Base-by-base conservation (phyloP, 2,329 filamentous ascomycete species). In the Beauveria asiatica region DNA sequence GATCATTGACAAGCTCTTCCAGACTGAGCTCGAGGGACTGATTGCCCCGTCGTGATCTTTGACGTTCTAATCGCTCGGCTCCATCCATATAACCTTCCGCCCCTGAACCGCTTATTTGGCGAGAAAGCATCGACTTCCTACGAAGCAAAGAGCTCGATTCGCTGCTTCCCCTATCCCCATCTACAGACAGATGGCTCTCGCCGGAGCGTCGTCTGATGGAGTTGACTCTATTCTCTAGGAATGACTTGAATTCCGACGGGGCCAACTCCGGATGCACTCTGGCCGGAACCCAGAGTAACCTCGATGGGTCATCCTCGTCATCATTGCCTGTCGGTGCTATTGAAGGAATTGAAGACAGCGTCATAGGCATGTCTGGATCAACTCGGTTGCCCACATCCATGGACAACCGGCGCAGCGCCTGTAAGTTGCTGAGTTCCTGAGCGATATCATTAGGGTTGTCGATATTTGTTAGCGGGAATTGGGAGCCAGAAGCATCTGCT, bases 71-170 rank as follows among this genome's bases (percentile, higher is more conserved):
- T 63, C 85, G 81, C 62, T 96, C 92, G 17, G 91, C 89, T 21
- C 91, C 92, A 75, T 97, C 92, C 63, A 88, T 80, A 70, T 94
- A 95, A 44, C 84, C 86, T 42, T 84, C 80, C 19, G 75, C 79
- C 25, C 76, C 79, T 62, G 75, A 75, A 0, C 81, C 81, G 9
- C 81, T 80, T 62, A 99, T 89, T 71, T 97, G 92, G 61, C 88
- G 84, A 6, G 93, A 97, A 5, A 99, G 80, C 90, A 96, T 97
- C 0, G 93, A 97, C 74, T 94, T 96, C 74, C 96, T 96, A 67
- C 94, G 84, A 66, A 86, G 82, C 64, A 97, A 72, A 44, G 88
- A 82, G 17, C 83, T 83, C 71, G 74, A 83, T 74, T 74, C 80
- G 73, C 63, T 84, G 77, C 68, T 83, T 63, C 66, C 80, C 64